Evolutionary conservation across 768 basidiomycete species (phyloP), one percentile per base, ranked within the genome.

Genomic region (Suillus spraguei): DNA sequence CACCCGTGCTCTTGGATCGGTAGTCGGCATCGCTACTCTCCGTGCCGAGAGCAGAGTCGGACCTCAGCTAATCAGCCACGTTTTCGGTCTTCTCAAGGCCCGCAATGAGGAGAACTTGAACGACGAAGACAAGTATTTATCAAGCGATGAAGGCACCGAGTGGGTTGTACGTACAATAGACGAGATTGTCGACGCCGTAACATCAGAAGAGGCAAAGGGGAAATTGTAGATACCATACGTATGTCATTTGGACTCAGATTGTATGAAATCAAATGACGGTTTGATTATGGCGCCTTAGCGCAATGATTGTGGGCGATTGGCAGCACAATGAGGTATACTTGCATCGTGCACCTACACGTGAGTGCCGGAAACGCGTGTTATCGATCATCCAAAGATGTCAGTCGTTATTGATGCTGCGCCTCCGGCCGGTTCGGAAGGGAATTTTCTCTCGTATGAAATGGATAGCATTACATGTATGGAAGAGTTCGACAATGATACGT

Each of bases 91-190:
- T 68, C 87, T 95, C 72, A 97, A 95, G 76, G 91, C 92, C 24
- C 88, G 90, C 61, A 71, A 83, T 55, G 79, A 80, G 53, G 82
- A 84, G 60, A 82, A 83, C 41, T 80, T 86, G 67, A 87, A 78
- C 67, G 83, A 84, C 68, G 91, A 90, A 75, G 92, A 94, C 73
- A 81, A 77, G 63, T 96, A 90, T 89, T 83, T 96, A 46, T 82
- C 90, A 28, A 90, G 84, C 64, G 94, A 95, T 72, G 91, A 94
- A 74, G 94, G 94, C 39, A 85, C 91, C 22, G 90, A 91, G 77
- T 96, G 94, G 94, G 88, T 95, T 59, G 80, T 95, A 70, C 87
- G 89, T 70, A 90, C 85, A 55, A 86, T 94, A 60, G 94, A 96
- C 79, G 82, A 87, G 69, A 85, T 95, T 76, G 80, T 90, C 66